phyloP scores from a whole-genome alignment of 805 yeast species.

The Starmerella gropengiesseri region DNA sequence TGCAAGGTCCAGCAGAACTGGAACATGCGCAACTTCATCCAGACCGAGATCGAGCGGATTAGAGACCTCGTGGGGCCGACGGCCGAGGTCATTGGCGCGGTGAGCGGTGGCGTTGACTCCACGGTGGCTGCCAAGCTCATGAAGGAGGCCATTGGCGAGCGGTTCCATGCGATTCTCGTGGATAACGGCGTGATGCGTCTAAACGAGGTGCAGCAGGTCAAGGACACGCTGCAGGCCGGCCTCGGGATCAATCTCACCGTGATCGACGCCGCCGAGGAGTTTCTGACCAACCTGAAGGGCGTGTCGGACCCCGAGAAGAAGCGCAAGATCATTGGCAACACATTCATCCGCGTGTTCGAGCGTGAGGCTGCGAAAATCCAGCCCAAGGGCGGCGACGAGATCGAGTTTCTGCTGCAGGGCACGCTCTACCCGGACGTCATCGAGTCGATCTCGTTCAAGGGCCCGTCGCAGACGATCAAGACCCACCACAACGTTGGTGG shows the following conservation, averaged over 20 bases:
- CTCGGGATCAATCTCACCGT: slow-evolving; percentile 91
- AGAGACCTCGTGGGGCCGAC: slow-evolving; percentile 87
- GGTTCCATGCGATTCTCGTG: slow-evolving; percentile 96
- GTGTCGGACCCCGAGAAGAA: slow-evolving; percentile 98
- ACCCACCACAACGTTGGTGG: slow-evolving; percentile 99
- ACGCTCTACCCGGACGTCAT: slow-evolving; percentile 97
- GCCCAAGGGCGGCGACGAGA: slow-evolving; percentile 72
- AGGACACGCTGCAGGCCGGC: slow-evolving; percentile 82
- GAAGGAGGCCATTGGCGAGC: slow-evolving; percentile 96
- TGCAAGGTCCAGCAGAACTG: slow-evolving; percentile 83
- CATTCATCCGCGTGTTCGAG: slow-evolving; percentile 94
- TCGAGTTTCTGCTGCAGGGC: slow-evolving; percentile 91
- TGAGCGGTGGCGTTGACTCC: slow-evolving; percentile 98
- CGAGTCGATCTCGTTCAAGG: slow-evolving; percentile 97
- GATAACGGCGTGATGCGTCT: slow-evolving; percentile 96
- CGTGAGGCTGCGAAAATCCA: slow-evolving; percentile 85
- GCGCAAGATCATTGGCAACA: slow-evolving; percentile 96
- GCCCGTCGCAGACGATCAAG: slow-evolving; percentile 98
- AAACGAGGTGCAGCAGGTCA: slow-evolving; percentile 82
- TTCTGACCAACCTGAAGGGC: slow-evolving; percentile 76
- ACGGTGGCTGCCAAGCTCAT: slow-evolving; percentile 97
- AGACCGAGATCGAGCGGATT: slow-evolving; percentile 85
- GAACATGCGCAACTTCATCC: slow-evolving; percentile 97
- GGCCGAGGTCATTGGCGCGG: slow-evolving; percentile 99
- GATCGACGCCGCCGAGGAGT: slow-evolving; percentile 86